phyloP scores from a whole-genome alignment of 2,329 filamentous ascomycete genomes.

The Lomentospora prolificans region DNA sequence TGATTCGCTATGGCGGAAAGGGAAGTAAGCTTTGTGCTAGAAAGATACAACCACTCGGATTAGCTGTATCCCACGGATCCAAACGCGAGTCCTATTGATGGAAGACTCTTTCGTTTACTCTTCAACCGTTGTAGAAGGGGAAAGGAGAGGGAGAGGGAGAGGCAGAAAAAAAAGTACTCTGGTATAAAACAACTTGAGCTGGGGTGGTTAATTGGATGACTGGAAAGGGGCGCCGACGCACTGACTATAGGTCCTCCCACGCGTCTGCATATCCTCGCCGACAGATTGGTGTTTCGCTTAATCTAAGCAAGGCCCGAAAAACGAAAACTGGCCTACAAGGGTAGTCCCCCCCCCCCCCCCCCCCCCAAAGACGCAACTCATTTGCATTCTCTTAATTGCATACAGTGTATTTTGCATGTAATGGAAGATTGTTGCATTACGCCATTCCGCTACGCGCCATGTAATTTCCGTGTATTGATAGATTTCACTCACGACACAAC shows the following conservation, averaged over 20 bases:
- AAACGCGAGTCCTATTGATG: not conserved
- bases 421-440: not conserved
- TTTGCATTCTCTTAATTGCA: not conserved
- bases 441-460: too few relatives aligned
- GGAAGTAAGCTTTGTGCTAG: not conserved
- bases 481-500: too few relatives aligned
- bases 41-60: not conserved
- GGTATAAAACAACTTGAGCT: conserved; percentile 3
- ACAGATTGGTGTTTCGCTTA: not conserved
- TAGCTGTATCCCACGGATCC: not conserved
- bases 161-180: not conserved
- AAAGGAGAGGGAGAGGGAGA: not conserved
- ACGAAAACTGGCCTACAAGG: not conserved
- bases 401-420: not conserved
- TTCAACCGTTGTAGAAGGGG: not conserved
- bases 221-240: conserved; percentile 7
- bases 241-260: not conserved
- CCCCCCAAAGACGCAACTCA: too few relatives aligned
- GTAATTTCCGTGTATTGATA: too few relatives aligned
- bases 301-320: not conserved
- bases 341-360: too few relatives aligned
- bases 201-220: conserved; percentile 1
- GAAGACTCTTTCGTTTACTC: not conserved
- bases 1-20: not conserved
- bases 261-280: not conserved